phyloP scores from a whole-genome alignment of 2,329 filamentous ascomycete species.

The Diaporthe sp. region DNA sequence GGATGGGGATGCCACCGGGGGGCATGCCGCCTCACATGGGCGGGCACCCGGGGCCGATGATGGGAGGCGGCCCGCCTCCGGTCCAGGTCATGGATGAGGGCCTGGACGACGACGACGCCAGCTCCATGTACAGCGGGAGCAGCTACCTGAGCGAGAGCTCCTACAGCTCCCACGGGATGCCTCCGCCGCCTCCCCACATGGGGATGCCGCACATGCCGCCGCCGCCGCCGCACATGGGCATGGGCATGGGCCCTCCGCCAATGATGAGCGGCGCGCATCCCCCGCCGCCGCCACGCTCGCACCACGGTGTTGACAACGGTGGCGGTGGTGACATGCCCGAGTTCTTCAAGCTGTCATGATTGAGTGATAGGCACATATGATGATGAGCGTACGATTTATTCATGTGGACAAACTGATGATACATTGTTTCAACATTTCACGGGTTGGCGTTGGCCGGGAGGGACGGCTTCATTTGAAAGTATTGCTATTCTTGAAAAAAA shows the following conservation, averaged over 20 bases:
- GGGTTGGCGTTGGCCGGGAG: not conserved
- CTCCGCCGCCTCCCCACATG: conserved; percentile 2
- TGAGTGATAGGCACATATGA: not conserved
- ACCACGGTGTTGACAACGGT: not conserved
- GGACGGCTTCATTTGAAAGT: not conserved
- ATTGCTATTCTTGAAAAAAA: not conserved
- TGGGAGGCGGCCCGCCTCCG: conserved; percentile 19
- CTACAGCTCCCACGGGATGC: conserved; percentile 22
- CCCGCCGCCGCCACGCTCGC: not conserved
- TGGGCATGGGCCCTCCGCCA: conserved; percentile 14
- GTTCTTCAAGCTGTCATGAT: conserved; percentile 25
- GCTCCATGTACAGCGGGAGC: conserved; percentile 31
- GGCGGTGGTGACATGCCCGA: conserved; percentile 26
- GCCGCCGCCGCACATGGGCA: conserved; percentile 28
- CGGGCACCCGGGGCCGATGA: conserved; percentile 5
- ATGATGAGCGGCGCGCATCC: conserved; percentile 18
- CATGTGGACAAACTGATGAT: conserved; percentile 4
- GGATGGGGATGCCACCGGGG: conserved; percentile 22
- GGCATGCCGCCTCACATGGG: conserved; percentile 20
- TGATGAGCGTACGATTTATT: conserved; percentile 6
- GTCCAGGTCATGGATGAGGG: conserved; percentile 21
- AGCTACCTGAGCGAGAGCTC: conserved; percentile 35
- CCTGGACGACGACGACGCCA: conserved; percentile 28
- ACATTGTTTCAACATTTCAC: not conserved
- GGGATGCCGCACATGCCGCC: conserved; percentile 37